Evolutionary conservation across 495 filamentous ascomycete genomes (phyloP).

Genomic region (Cercophora sp.): DNA sequence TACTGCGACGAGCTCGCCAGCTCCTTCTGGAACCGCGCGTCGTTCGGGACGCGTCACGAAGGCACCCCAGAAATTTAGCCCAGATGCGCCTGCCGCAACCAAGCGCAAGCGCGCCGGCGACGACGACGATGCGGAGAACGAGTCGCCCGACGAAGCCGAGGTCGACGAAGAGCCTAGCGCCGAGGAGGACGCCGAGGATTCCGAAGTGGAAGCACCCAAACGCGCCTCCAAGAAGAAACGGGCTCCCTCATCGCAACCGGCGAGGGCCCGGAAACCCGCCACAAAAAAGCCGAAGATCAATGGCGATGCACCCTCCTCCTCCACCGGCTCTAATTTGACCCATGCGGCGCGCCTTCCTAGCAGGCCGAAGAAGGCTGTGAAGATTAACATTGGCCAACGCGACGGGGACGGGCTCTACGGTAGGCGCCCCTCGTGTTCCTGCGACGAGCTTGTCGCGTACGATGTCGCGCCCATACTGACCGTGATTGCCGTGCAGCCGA

Average conservation of each 20-base stretch:
- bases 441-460: not conserved
- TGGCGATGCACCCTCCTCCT: conserved; percentile 43
- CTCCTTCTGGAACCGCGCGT: conserved; percentile 49
- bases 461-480: conserved; percentile 19
- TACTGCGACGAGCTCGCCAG: conserved; percentile 51
- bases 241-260: conserved; percentile 34
- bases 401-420: conserved; percentile 72
- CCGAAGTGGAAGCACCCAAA: conserved; percentile 40
- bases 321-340: conserved; percentile 8
- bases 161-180: conserved; percentile 43
- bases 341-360: conserved; percentile 53
- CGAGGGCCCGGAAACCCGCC: conserved; percentile 53
- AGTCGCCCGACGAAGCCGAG: conserved; percentile 50
- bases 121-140: conserved; percentile 50
- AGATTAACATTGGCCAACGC: conserved; percentile 44
- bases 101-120: conserved; percentile 57
- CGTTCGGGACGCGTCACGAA: conserved; percentile 80
- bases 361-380: conserved; percentile 57
- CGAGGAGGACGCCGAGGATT: conserved; percentile 40
- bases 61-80: conserved; percentile 63
- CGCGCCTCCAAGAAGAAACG: conserved; percentile 27
- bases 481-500: conserved; percentile 56
- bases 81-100: conserved; percentile 38
- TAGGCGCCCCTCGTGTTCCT: conserved; percentile 35
- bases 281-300: conserved; percentile 74